Conservation (phyloP, 768 basidiomycete species). For the Mycena capillaripes region DNA sequence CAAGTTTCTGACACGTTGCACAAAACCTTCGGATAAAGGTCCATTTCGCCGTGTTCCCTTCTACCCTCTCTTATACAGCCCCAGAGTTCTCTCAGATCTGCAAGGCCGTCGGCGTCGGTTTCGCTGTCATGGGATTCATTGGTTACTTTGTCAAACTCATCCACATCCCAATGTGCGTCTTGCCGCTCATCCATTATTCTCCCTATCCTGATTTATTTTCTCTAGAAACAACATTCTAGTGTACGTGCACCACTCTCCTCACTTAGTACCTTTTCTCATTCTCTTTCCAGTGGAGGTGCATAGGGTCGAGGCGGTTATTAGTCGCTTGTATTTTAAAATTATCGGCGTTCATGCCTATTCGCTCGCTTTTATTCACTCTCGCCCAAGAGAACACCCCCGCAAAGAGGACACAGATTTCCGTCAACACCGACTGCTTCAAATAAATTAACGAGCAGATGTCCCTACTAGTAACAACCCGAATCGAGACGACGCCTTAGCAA, state of each 20-base stretch:
- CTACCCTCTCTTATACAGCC: conserved; percentile 17
- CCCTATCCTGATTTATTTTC: conserved; percentile 35
- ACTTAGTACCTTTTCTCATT: conserved; percentile 28
- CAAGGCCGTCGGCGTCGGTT: conserved; percentile 96
- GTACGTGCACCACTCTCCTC: conserved; percentile 67
- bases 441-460: conserved; percentile 34
- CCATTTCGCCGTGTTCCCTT: conserved; percentile 33
- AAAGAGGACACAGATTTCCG: no score
- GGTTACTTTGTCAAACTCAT: conserved; percentile 99
- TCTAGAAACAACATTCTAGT: conserved; percentile 96
- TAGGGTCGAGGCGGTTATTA: conserved; percentile 52
- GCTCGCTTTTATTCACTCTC: background rate
- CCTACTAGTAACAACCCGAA: conserved; percentile 83
- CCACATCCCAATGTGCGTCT: conserved; percentile 95
- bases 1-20: conserved; percentile 97
- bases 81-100: conserved; percentile 96
- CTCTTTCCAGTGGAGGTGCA: conserved; percentile 78
- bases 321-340: conserved; percentile 39
- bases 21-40: conserved; percentile 98
- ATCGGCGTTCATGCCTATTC: conserved; percentile 16
- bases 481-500: conserved; percentile 79
- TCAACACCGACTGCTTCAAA: no score
- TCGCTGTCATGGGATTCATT: conserved; percentile 99
- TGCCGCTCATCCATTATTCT: conserved; percentile 2
- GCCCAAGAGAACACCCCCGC: background rate